Evolutionary conservation across 2,329 filamentous ascomycete species (phyloP).

Genomic region (Coccinonectria pachysandricola): DNA sequence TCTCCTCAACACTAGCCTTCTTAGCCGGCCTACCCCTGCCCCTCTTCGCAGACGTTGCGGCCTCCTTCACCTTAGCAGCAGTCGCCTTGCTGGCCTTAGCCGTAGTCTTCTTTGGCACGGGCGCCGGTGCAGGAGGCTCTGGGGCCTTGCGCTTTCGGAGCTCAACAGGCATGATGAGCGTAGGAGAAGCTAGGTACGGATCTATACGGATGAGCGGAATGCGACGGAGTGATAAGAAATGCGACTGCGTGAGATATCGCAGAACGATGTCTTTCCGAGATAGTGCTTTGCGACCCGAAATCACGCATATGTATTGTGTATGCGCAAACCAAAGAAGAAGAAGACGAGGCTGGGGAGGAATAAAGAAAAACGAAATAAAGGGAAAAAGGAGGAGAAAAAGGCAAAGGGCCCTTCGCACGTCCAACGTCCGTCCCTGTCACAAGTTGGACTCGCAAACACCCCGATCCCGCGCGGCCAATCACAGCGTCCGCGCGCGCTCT

Average conservation of each 20-base stretch:
- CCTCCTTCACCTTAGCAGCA: slow-evolving; percentile 18
- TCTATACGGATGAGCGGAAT: no score
- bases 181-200: slow-evolving; percentile 2
- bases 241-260: no score
- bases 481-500: slow-evolving; percentile 4
- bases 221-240: slow-evolving; percentile 4
- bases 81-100: slow-evolving; percentile 23
- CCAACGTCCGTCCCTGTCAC: slow-evolving; percentile 7
- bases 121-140: slow-evolving; percentile 34
- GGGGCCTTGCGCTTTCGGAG: slow-evolving; percentile 53
- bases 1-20: slow-evolving; percentile 13
- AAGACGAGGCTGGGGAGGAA: slow-evolving; percentile 16
- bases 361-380: not conserved
- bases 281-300: no score
- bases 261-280: no score
- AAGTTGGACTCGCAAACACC: no score
- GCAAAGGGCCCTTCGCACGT: no score
- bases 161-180: slow-evolving; percentile 41
- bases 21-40: slow-evolving; percentile 25
- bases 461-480: slow-evolving; percentile 19
- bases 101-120: slow-evolving; percentile 30
- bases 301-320: no score
- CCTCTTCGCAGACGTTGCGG: slow-evolving; percentile 15
- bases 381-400: slow-evolving; percentile 5
- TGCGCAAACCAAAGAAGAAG: slow-evolving; percentile 14